Evolutionary conservation across 805 yeast species (phyloP).

Genomic region (Priceomyces medius): DNA sequence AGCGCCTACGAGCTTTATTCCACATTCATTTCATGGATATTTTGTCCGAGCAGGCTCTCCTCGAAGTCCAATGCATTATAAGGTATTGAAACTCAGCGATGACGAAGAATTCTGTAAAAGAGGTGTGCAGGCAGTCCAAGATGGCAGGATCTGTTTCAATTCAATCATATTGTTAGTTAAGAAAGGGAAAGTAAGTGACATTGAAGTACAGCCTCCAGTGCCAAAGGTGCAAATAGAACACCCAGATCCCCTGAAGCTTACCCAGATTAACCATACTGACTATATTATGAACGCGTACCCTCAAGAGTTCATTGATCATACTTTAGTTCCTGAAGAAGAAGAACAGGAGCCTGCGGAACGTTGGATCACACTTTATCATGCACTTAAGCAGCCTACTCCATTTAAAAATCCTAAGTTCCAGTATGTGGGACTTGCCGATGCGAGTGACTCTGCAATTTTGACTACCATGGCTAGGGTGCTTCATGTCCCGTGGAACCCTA

Average conservation of each 20-base stretch:
- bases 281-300: slow-evolving; percentile 37
- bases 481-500: slow-evolving; percentile 44
- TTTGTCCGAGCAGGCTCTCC: slow-evolving; percentile 57
- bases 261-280: slow-evolving; percentile 34
- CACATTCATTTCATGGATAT: slow-evolving; percentile 62
- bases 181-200: slow-evolving; percentile 14
- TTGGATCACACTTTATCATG: slow-evolving; percentile 42
- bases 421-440: slow-evolving; percentile 36
- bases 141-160: slow-evolving; percentile 48
- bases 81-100: slow-evolving; percentile 51
- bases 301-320: slow-evolving; percentile 34
- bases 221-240: slow-evolving; percentile 23
- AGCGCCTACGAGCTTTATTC: slow-evolving; percentile 37
- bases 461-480: slow-evolving; percentile 42
- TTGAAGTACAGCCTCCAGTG: slow-evolving; percentile 14
- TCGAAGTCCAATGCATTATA: slow-evolving; percentile 46
- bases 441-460: slow-evolving; percentile 38
- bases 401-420: slow-evolving; percentile 28
- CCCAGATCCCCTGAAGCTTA: slow-evolving; percentile 21
- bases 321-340: slow-evolving; percentile 36
- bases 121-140: slow-evolving; percentile 56
- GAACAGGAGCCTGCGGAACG: slow-evolving; percentile 30
- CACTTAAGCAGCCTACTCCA: slow-evolving; percentile 22
- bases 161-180: slow-evolving; percentile 48
- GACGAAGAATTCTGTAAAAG: slow-evolving; percentile 54